These are phyloP conservation scores for Psilocybe cyanescens DNA, from an alignment of 768 basidiomycete genomes.

Conservation along the genomic window DNA sequence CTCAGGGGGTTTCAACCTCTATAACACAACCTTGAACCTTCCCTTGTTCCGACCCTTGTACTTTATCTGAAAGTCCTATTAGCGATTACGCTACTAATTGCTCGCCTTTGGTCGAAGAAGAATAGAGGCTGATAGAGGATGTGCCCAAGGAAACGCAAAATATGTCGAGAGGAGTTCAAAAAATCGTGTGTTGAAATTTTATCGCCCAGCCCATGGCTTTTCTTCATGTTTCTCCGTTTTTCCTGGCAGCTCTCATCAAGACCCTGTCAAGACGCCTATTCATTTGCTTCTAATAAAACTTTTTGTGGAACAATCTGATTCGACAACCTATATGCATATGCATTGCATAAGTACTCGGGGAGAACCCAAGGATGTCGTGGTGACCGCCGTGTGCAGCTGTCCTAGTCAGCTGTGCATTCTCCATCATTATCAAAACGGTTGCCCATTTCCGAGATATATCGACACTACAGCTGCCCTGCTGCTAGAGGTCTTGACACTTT, in stretches of 20 bases:
- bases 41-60: neutral
- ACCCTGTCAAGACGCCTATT: neutral
- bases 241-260: neutral
- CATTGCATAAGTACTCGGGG: neutral
- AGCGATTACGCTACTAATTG: no score
- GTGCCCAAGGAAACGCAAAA: no score
- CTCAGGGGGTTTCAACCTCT: slow-evolving; percentile 7
- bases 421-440: neutral
- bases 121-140: no score
- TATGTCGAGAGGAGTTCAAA: neutral
- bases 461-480: neutral
- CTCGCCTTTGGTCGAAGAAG: no score
- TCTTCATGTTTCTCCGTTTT: neutral
- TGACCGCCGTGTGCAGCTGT: neutral
- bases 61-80: neutral
- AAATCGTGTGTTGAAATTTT: neutral
- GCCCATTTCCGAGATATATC: neutral
- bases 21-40: neutral
- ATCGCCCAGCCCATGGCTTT: neutral
- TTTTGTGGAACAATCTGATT: neutral
- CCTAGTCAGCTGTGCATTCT: neutral
- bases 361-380: neutral
- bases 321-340: neutral
- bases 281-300: neutral
- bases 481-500: neutral